These are phyloP conservation scores for Calonectria henricotiae DNA, from an alignment of 2,329 filamentous ascomycete genomes.

Conservation along the genomic window DNA sequence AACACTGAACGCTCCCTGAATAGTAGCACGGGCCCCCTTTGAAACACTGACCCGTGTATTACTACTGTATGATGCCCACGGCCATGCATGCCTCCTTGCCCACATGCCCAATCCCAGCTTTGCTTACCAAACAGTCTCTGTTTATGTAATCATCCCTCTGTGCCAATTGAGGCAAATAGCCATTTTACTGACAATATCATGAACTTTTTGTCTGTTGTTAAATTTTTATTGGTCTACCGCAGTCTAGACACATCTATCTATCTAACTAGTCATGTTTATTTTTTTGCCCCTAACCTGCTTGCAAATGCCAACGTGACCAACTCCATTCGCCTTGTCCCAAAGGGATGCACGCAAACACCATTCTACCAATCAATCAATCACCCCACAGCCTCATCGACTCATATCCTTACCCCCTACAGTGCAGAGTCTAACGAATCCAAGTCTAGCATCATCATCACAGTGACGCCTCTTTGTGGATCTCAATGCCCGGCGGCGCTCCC, in stretches of 20 bases:
- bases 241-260: conserved; percentile 6
- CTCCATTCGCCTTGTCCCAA: conserved; percentile 12
- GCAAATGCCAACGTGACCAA: conserved; percentile 4
- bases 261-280: conserved; percentile 10
- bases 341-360: conserved; percentile 1
- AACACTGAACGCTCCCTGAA: conserved; percentile 7
- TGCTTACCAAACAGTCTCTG: too few species aligned
- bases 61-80: not conserved
- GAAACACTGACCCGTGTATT: conserved; percentile 2
- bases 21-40: conserved; percentile 17
- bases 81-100: not conserved
- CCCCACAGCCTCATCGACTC: not conserved
- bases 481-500: conserved; percentile 67
- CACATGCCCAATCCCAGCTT: not conserved
- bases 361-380: not conserved
- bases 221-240: not conserved
- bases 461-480: conserved; percentile 68
- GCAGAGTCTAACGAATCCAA: not conserved
- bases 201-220: not conserved
- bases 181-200: conserved; percentile 16
- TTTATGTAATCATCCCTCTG: not conserved
- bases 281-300: not conserved
- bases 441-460: conserved; percentile 38
- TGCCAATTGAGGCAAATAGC: not conserved
- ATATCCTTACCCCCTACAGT: not conserved